Base-by-base conservation (phyloP, 148 eudicot genomes). In the Chenopodium album region DNA sequence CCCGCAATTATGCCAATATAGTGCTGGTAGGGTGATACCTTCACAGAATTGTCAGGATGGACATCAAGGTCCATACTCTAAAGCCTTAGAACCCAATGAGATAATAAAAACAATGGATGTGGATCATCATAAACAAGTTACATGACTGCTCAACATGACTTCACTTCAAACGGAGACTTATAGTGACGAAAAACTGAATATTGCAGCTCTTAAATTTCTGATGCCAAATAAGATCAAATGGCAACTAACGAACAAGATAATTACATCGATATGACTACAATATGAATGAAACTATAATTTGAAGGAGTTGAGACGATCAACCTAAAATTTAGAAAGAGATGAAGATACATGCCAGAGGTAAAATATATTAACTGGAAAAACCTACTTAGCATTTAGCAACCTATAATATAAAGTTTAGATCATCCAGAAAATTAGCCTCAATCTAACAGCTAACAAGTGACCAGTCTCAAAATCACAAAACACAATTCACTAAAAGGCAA, bases 221-320 rank as follows among this genome's bases (percentile, higher is more conserved):
- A 77, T 41, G 79, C 65, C 46, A 34, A 62, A 72, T 4, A 34
- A 70, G 31, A 71, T 70, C 76, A 69, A 29, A 34, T 23, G 20
- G 52, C 44, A 60, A 17, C 63, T 28, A 4, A 12, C 11, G 17
- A 17, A 47, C 12, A 73, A 22, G 59, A 16, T 22, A 5, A 9
- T 19, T n/a, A 75, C 16, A 19, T 54, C 7, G 29, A 72, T 59
- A 20, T 41, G 44, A 0, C 44, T 41, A 41, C 44, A 41, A 41
- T 41, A 41, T 41, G 44, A 4, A 37, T 37, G 44, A 37, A 5
- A 6, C 44, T 37, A 52, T 31, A 31, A 31, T 31, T 31, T 31
- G 31, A 9, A 52, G 56, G 56, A 52, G 12, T 14, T 17, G 17
- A 59, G 7, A 16, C 8, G 0, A 41, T 41, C 44, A 41, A 41